Evolutionary conservation across 2,329 filamentous ascomycete genomes (phyloP).

Genomic region (Fusarium transvaalense): DNA sequence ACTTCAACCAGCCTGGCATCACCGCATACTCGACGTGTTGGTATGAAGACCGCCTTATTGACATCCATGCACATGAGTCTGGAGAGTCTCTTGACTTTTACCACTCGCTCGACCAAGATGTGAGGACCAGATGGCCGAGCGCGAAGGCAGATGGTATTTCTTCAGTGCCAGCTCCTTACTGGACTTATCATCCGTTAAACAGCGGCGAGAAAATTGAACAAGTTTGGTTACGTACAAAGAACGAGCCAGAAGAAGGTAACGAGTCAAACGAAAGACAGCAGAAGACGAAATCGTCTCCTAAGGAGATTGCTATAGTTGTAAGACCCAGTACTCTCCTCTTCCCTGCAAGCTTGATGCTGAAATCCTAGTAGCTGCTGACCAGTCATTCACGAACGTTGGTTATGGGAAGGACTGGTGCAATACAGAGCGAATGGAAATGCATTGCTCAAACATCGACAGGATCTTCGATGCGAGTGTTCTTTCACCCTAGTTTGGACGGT

Average conservation of each 20-base stretch:
- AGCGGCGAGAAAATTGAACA: conserved; percentile 18
- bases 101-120: background rate
- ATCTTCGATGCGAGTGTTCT: background rate
- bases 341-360: conserved; percentile 10
- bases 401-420: background rate
- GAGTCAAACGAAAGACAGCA: background rate
- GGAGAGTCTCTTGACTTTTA: conserved; percentile 22
- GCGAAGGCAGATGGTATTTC: background rate
- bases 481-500: conserved; percentile 2
- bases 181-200: conserved; percentile 18
- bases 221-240: conserved; percentile 18
- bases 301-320: conserved; percentile 16
- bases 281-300: background rate
- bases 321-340: background rate
- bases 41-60: conserved; percentile 3
- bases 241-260: background rate
- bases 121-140: background rate
- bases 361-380: conserved; percentile 16
- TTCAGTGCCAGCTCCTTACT: background rate
- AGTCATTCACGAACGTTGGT: conserved; percentile 14
- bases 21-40: conserved; percentile 32
- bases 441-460: background rate
- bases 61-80: conserved; percentile 13
- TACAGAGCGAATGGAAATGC: conserved; percentile 10
- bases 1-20: conserved; percentile 18